A percentile compares a stretch with the other conserved stretches of the same genome.
phyloP scores from a whole-genome alignment of 306 rosid genomes.

The Quercus berberidifolia region DNA sequence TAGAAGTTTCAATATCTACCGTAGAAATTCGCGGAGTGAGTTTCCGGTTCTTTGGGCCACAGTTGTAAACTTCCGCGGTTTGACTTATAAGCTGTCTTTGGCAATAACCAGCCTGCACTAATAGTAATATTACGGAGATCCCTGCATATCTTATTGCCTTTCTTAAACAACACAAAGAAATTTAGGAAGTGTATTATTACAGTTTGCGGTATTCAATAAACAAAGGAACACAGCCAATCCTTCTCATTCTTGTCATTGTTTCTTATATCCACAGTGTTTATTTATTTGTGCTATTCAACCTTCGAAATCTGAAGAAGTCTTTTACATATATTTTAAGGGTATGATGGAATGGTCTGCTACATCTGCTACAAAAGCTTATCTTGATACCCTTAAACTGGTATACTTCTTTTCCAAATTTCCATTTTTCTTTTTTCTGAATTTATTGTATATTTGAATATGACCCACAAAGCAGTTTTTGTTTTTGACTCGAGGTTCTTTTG shows the following conservation, averaged over 20 bases:
- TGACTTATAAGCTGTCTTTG: constrained; percentile 13
- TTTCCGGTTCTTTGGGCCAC: neutral
- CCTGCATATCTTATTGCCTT: neutral
- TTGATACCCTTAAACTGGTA: constrained; percentile 58
- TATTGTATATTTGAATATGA: neutral
- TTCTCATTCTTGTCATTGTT: neutral
- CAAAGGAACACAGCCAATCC: neutral
- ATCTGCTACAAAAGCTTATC: constrained; percentile 58
- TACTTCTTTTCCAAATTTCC: neutral
- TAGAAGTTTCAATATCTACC: neutral
- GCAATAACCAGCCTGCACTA: neutral
- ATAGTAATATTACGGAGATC: neutral
- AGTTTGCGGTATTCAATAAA: neutral
- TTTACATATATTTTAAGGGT: too few relatives aligned
- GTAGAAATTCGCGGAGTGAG: neutral
- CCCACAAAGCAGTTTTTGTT: neutral
- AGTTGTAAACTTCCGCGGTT: neutral
- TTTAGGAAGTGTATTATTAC: neutral
- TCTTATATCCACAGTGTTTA: neutral
- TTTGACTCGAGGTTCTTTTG: too few relatives aligned
- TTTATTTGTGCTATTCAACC: neutral
- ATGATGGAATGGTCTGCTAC: constrained; percentile 57
- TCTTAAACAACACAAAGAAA: neutral
- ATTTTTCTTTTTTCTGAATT: neutral
- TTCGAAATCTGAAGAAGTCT: neutral